These are phyloP conservation scores for Draba incana DNA, from an alignment of 345 rosid genomes.

Conservation along the genomic window DNA sequence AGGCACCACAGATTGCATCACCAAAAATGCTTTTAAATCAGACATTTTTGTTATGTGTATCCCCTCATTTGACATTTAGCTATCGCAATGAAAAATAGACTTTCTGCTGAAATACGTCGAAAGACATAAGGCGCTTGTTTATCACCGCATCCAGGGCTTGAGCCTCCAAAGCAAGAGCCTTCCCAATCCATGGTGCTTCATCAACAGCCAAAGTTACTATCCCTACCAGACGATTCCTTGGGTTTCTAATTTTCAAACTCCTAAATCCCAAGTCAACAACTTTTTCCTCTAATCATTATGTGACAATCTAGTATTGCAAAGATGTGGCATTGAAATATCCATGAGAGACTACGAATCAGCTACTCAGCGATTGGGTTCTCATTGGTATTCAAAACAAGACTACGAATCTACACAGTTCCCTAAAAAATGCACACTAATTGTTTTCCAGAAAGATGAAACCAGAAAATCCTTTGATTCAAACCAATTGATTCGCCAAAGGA, in stretches of 20 bases:
- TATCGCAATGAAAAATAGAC: background rate
- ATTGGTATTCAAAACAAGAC: conserved; percentile 11
- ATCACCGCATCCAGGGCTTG: background rate
- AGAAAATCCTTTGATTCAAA: too few relatives aligned
- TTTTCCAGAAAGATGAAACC: too few relatives aligned
- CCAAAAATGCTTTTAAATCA: background rate
- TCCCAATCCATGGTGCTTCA: background rate
- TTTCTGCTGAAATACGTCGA: conserved; percentile 5
- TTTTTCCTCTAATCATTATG: background rate
- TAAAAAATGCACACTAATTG: too few relatives aligned
- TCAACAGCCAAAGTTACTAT: background rate
- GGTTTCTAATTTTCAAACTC: background rate
- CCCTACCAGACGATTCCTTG: background rate
- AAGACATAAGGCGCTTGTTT: background rate
- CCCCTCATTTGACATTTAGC: background rate
- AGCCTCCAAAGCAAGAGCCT: conserved; percentile 4
- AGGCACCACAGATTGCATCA: background rate
- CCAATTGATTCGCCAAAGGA: too few relatives aligned
- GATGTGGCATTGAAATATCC: background rate
- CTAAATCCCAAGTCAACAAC: conserved; percentile 3
- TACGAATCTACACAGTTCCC: background rate
- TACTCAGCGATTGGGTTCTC: conserved; percentile 11
- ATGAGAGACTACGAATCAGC: background rate
- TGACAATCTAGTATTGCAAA: background rate
- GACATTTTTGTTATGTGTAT: background rate